These are phyloP conservation scores for Aspergillus ibericus DNA, from an alignment of 2,329 filamentous ascomycete genomes.

Conservation along the genomic window DNA sequence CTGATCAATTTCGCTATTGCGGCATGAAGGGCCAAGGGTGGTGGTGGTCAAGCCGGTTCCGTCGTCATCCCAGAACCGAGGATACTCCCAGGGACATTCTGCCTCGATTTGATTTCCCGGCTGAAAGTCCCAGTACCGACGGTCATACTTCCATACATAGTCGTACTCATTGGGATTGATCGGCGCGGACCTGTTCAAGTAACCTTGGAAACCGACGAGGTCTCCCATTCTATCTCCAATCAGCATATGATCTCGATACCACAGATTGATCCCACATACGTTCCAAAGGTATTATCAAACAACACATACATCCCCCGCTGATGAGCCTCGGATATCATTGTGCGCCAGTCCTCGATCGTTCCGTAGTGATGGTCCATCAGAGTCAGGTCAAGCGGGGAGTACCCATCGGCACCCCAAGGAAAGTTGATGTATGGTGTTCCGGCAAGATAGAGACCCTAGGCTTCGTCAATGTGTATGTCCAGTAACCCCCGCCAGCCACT, in stretches of 20 bases:
- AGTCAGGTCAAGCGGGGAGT: conserved; percentile 60
- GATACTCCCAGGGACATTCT: conserved; percentile 50
- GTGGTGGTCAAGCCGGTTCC: conserved; percentile 2
- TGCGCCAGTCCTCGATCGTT: conserved; percentile 57
- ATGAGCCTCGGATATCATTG: conserved; percentile 59
- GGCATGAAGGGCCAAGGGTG: conserved; percentile 3
- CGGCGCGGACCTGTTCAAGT: conserved; percentile 51
- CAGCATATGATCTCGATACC: background rate
- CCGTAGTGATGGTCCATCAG: conserved; percentile 64
- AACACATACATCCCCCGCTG: conserved; percentile 62
- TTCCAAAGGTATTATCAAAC: conserved; percentile 64
- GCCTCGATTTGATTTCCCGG: conserved; percentile 53
- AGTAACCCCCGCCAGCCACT: background rate
- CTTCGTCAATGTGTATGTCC: background rate
- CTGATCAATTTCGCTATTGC: conserved; percentile 61
- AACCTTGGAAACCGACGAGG: conserved; percentile 51
- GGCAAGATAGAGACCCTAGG: conserved; percentile 60
- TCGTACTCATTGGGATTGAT: conserved; percentile 57
- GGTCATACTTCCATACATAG: conserved; percentile 55
- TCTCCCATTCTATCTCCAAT: conserved; percentile 50
- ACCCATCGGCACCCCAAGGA: conserved; percentile 63
- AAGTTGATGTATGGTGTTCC: conserved; percentile 62
- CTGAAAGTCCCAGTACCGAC: conserved; percentile 59
- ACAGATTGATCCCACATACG: conserved; percentile 40
- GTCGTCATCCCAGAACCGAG: conserved; percentile 59